A percentile compares a stretch with the other conserved stretches of the same genome.
phyloP scores from a whole-genome alignment of 257 asterid genomes.

The Rhazya stricta region DNA sequence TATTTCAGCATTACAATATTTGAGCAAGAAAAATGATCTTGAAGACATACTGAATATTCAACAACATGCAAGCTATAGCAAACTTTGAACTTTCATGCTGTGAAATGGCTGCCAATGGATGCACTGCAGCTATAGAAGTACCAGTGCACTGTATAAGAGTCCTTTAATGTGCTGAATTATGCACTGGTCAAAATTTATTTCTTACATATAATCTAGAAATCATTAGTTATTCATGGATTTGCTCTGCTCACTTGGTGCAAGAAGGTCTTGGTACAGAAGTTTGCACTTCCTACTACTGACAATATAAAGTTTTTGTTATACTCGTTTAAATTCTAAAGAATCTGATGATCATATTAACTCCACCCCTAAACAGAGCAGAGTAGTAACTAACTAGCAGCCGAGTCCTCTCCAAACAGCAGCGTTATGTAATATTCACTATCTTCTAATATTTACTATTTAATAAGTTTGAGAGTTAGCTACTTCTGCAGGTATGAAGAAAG shows the following conservation, averaged over 20 bases:
- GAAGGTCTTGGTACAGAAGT: neutral
- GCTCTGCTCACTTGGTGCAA: neutral
- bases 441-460: neutral
- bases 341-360: neutral
- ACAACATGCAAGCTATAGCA: neutral
- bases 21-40: neutral
- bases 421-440: neutral
- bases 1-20: too few relatives aligned
- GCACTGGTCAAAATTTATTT: neutral
- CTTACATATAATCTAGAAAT: neutral
- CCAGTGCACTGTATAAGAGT: neutral
- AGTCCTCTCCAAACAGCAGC: neutral
- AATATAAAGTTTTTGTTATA: too few relatives aligned
- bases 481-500: constrained; percentile 72
- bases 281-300: neutral
- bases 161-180: neutral
- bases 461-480: neutral
- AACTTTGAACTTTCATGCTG: neutral
- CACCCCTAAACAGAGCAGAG: neutral
- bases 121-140: neutral
- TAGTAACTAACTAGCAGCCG: neutral
- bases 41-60: neutral
- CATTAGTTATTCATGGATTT: neutral
- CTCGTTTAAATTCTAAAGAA: neutral
- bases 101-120: neutral